A percentile compares a stretch with the other conserved stretches of the same genome.
Evolutionary conservation across 306 rosid genomes (phyloP).

Genomic region (Corylus avellana): DNA sequence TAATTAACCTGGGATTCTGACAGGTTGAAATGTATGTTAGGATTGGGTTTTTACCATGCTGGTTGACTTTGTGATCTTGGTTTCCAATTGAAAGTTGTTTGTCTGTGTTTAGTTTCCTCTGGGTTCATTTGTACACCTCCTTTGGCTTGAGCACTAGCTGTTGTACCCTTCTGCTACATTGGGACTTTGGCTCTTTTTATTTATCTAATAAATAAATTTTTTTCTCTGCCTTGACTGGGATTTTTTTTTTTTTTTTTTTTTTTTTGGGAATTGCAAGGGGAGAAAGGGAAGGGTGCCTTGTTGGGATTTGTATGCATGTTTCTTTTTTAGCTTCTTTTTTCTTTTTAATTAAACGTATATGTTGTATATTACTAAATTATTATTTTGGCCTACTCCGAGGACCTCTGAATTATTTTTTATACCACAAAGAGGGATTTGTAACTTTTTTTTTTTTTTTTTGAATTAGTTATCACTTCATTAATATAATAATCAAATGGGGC

Average conservation of each 20-base stretch:
- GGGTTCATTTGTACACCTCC: constrained; percentile 3
- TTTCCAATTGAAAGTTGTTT: constrained; percentile 13
- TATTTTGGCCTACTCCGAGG: no score
- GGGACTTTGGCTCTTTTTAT: background rate
- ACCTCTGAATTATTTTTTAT: no score
- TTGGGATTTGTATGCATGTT: no score
- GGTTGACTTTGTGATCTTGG: background rate
- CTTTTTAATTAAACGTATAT: no score
- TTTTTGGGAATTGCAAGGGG: no score
- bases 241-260: no score
- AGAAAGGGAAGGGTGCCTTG: background rate
- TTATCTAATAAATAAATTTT: background rate
- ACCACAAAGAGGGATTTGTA: no score
- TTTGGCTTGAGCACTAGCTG: constrained; percentile 11
- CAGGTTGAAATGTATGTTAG: constrained; percentile 9
- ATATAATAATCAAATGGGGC: no score
- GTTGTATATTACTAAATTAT: no score
- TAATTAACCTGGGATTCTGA: constrained; percentile 10
- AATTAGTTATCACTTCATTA: no score
- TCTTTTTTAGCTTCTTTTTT: no score
- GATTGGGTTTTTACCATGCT: constrained; percentile 23
- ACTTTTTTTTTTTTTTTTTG: no score
- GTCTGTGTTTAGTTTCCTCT: constrained; percentile 22
- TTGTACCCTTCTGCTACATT: background rate
- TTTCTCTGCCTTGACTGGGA: background rate